These are phyloP conservation scores for Amaranthus hypochondriacus DNA, from an alignment of 148 eudicot species.

Conservation along the genomic window DNA sequence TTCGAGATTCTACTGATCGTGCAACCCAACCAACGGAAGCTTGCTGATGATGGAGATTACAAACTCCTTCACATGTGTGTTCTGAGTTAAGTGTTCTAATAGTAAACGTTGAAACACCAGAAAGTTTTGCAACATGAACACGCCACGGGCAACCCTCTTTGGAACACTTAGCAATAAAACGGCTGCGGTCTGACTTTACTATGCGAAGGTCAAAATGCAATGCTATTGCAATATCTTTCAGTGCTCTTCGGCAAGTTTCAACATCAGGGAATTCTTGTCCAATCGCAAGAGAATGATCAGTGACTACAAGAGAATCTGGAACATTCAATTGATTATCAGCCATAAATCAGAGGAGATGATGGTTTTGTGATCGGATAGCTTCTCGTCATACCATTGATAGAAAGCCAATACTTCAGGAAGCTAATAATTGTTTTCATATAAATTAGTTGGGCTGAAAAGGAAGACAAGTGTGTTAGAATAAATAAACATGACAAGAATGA, in stretches of 20 bases:
- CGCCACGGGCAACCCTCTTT: slow-evolving; percentile 98
- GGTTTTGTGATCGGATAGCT: slow-evolving; percentile 10
- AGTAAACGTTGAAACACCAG: slow-evolving; percentile 76
- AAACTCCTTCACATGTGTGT: slow-evolving; percentile 91
- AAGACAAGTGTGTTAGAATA: not conserved
- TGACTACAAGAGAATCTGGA: slow-evolving; percentile 31
- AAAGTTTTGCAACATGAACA: slow-evolving; percentile 83
- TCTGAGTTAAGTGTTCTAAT: slow-evolving; percentile 76
- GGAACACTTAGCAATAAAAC: slow-evolving; percentile 94
- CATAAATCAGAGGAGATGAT: slow-evolving; percentile 30
- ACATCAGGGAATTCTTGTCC: slow-evolving; percentile 96
- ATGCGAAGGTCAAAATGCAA: slow-evolving; percentile 89
- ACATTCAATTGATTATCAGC: slow-evolving; percentile 34
- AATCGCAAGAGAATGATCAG: slow-evolving; percentile 49
- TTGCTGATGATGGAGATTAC: slow-evolving; percentile 85
- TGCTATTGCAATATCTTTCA: slow-evolving; percentile 86
- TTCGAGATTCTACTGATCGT: slow-evolving; percentile 77
- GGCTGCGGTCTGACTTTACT: slow-evolving; percentile 91
- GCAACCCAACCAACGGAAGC: slow-evolving; percentile 99
- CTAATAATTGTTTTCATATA: not conserved
- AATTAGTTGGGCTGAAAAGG: not conserved
- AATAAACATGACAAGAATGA: not conserved
- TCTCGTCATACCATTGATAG: slow-evolving; percentile 24
- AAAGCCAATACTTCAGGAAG: not conserved
- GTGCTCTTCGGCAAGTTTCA: slow-evolving; percentile 77